Evolutionary conservation across 2,329 filamentous ascomycete species (phyloP).

Genomic region (Corynespora cassiicola): DNA sequence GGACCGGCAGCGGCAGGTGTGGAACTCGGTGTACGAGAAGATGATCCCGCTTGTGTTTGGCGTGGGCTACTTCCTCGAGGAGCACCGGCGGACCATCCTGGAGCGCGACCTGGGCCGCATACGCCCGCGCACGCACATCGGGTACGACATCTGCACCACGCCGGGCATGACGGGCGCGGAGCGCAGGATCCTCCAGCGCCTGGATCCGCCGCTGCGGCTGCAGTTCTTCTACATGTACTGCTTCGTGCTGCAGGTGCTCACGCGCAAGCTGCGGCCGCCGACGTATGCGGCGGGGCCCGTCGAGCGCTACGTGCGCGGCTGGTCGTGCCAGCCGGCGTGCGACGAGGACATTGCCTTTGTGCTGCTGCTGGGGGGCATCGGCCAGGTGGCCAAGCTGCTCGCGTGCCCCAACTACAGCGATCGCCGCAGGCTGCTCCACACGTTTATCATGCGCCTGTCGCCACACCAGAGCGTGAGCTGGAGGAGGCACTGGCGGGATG

Average conservation of each 20-base stretch:
- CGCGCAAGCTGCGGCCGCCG: slow-evolving; percentile 37
- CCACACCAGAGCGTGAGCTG: slow-evolving; percentile 42
- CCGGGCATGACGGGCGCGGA: slow-evolving; percentile 34
- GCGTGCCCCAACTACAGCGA: slow-evolving; percentile 39
- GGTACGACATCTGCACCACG: slow-evolving; percentile 43
- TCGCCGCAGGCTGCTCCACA: slow-evolving; percentile 36
- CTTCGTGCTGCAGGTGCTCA: slow-evolving; percentile 43
- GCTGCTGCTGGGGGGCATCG: slow-evolving; percentile 41
- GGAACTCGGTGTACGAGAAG: slow-evolving; percentile 43
- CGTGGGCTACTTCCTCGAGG: slow-evolving; percentile 45
- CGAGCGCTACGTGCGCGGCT: slow-evolving; percentile 38
- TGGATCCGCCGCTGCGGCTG: slow-evolving; percentile 39
- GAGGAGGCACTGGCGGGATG: slow-evolving; percentile 41
- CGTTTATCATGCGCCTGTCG: slow-evolving; percentile 42
- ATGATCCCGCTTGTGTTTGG: slow-evolving; percentile 46
- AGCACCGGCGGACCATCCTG: slow-evolving; percentile 38
- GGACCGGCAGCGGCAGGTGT: slow-evolving; percentile 37
- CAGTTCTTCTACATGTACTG: slow-evolving; percentile 47
- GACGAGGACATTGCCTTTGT: slow-evolving; percentile 45
- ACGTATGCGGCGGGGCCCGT: slow-evolving; percentile 35
- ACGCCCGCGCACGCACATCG: slow-evolving; percentile 37
- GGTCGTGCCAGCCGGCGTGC: slow-evolving; percentile 38
- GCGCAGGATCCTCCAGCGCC: slow-evolving; percentile 33
- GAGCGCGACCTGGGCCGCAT: slow-evolving; percentile 42
- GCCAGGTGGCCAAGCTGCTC: slow-evolving; percentile 41